A percentile compares a stretch with the other conserved stretches of the same genome.
Evolutionary conservation across 2,329 filamentous ascomycete species (phyloP).

Genomic region (Botrytis hyacinthi): DNA sequence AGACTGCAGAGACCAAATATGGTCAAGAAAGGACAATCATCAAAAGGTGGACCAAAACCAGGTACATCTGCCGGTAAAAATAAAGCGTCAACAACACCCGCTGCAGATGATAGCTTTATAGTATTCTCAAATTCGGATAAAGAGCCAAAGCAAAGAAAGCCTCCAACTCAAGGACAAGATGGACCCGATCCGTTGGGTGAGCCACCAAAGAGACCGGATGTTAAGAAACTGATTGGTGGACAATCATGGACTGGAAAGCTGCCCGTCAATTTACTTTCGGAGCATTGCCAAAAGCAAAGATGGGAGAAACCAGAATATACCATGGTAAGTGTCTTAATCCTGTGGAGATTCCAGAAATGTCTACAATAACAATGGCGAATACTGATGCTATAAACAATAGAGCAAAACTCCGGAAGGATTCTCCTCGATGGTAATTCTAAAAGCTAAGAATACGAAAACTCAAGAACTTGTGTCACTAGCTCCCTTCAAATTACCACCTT

Average conservation of each 20-base stretch:
- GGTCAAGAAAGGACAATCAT: slow-evolving; percentile 40
- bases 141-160: slow-evolving; percentile 41
- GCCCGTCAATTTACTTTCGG: slow-evolving; percentile 86
- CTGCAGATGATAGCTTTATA: slow-evolving; percentile 52
- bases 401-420: slow-evolving; percentile 70
- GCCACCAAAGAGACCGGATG: slow-evolving; percentile 51
- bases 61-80: slow-evolving; percentile 35
- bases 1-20: slow-evolving; percentile 31
- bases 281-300: slow-evolving; percentile 93
- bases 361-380: background rate
- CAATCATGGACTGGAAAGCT: slow-evolving; percentile 97
- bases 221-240: slow-evolving; percentile 84
- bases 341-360: background rate
- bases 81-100: slow-evolving; percentile 30
- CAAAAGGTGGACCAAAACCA: slow-evolving; percentile 38
- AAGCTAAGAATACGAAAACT: slow-evolving; percentile 75
- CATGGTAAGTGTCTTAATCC: slow-evolving; percentile 52
- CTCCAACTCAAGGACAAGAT: slow-evolving; percentile 27
- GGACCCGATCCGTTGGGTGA: slow-evolving; percentile 36
- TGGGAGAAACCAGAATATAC: slow-evolving; percentile 95
- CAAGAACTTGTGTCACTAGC: slow-evolving; percentile 72
- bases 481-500: slow-evolving; percentile 75
- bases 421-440: slow-evolving; percentile 78
- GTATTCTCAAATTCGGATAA: slow-evolving; percentile 59
- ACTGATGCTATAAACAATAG: slow-evolving; percentile 37